phyloP scores from a whole-genome alignment of 176 grass and related monocot genomes.

The Thalia dealbata region DNA sequence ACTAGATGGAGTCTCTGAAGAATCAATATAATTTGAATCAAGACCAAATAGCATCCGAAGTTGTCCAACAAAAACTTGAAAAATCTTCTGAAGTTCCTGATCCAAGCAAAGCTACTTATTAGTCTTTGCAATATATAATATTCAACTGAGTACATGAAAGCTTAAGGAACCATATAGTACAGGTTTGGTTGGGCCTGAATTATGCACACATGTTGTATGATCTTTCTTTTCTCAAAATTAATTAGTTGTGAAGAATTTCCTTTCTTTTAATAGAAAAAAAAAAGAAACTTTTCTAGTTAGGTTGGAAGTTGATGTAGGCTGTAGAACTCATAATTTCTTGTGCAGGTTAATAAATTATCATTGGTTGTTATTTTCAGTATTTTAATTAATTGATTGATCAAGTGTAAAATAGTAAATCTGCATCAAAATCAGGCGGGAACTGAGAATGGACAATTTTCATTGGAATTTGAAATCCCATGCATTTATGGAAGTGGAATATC shows the following conservation, averaged over 20 bases:
- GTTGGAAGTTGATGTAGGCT: not conserved
- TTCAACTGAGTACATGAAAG: not conserved
- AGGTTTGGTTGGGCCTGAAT: not conserved
- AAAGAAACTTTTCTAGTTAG: not conserved
- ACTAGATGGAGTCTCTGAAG: constrained; percentile 33
- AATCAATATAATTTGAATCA: constrained; percentile 45
- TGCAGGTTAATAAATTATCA: too few relatives aligned
- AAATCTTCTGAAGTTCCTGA: constrained; percentile 79
- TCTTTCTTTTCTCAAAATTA: not conserved
- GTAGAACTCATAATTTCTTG: not conserved
- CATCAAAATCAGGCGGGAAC: too few relatives aligned
- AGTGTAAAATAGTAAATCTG: too few relatives aligned
- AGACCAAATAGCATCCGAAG: constrained; percentile 88
- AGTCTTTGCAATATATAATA: constrained; percentile 18
- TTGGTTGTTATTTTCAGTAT: too few relatives aligned
- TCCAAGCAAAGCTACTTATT: constrained; percentile 27
- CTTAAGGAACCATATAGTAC: not conserved
- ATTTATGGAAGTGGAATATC: too few relatives aligned
- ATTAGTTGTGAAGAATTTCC: not conserved
- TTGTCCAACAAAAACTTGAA: constrained; percentile 86
- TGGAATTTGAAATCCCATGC: too few relatives aligned
- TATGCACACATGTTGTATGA: not conserved
- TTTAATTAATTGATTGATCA: too few relatives aligned
- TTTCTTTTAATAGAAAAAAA: not conserved
- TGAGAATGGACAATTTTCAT: too few relatives aligned